A percentile compares a stretch with the other conserved stretches of the same genome.
Evolutionary conservation across 2,329 filamentous ascomycete species (phyloP).

Genomic region (Hirsutella rhossiliensis): DNA sequence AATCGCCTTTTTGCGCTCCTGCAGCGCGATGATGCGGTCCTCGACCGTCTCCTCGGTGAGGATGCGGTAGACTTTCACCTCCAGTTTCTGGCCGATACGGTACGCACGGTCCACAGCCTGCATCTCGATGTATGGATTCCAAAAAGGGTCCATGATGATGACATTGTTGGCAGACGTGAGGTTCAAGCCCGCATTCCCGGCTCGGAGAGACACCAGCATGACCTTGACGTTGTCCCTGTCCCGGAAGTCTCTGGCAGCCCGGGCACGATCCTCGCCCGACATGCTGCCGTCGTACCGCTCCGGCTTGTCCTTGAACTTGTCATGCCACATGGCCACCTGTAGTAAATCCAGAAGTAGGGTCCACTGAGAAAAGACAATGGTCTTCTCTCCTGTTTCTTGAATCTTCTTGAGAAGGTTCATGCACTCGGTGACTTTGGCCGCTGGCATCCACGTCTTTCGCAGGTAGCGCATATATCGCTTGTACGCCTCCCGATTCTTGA

Average conservation of each 20-base stretch:
- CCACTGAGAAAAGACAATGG: conserved; percentile 71
- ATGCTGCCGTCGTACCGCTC: conserved; percentile 74
- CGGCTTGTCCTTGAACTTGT: conserved; percentile 45
- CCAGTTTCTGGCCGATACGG: conserved; percentile 66
- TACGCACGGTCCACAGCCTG: conserved; percentile 86
- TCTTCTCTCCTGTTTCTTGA: conserved; percentile 50
- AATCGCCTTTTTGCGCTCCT: conserved; percentile 65
- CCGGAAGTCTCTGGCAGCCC: conserved; percentile 54
- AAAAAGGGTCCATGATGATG: conserved; percentile 86
- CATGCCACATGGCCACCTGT: conserved; percentile 58
- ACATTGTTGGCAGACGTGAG: conserved; percentile 73
- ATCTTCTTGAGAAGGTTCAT: conserved; percentile 61
- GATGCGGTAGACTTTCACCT: conserved; percentile 71
- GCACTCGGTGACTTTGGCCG: conserved; percentile 73
- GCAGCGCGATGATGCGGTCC: conserved; percentile 69
- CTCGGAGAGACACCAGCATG: conserved; percentile 70
- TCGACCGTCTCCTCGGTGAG: conserved; percentile 71
- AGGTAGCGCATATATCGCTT: conserved; percentile 59
- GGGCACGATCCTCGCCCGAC: conserved; percentile 55
- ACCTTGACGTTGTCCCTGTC: conserved; percentile 54
- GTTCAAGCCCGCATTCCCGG: conserved; percentile 78
- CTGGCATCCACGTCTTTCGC: conserved; percentile 57
- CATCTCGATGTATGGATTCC: conserved; percentile 88
- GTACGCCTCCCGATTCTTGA: conserved; percentile 51
- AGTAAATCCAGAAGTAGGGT: conserved; percentile 63